Evolutionary conservation across 208 protist genomes (phyloP).

Genomic region (Crithidia fasciculata): DNA sequence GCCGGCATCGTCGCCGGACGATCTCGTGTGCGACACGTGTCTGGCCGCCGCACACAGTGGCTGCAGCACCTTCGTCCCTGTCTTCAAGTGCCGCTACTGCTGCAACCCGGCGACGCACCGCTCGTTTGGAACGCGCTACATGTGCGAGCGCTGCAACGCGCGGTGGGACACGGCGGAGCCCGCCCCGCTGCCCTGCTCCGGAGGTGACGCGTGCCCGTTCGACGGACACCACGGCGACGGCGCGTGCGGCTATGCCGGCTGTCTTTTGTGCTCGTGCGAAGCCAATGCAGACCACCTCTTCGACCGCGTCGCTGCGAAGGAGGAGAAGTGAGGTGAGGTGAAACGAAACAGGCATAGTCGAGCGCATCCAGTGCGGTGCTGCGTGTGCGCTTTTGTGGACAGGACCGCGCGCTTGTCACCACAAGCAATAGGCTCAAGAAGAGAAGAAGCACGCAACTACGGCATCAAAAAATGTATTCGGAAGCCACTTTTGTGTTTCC

Average conservation of each 20-base stretch:
- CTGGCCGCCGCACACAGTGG: slow-evolving; percentile 17
- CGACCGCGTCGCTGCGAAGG: slow-evolving; percentile 3
- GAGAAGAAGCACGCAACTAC: too few species aligned
- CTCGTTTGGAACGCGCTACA: slow-evolving; percentile 84
- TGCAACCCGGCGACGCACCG: slow-evolving; percentile 87
- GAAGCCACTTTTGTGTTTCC: background rate
- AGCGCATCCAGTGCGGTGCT: too few species aligned
- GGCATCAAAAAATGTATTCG: too few species aligned
- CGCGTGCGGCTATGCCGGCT: slow-evolving; percentile 43
- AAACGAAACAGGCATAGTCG: background rate
- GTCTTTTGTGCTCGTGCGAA: slow-evolving; percentile 50
- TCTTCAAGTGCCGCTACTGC: slow-evolving; percentile 91
- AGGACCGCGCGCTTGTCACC: too few species aligned
- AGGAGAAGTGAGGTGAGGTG: background rate
- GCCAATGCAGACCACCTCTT: slow-evolving; percentile 13
- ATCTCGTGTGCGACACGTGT: slow-evolving; percentile 83
- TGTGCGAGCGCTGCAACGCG: slow-evolving; percentile 75
- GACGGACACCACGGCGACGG: slow-evolving; percentile 42
- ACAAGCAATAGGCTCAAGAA: too few species aligned
- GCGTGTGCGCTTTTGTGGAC: too few species aligned
- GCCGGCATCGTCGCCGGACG: slow-evolving; percentile 58
- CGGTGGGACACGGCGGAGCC: slow-evolving; percentile 76
- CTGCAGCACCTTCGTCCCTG: slow-evolving; percentile 9
- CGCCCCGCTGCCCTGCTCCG: slow-evolving; percentile 56
- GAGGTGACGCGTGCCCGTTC: slow-evolving; percentile 57